A percentile compares a stretch with the other conserved stretches of the same genome.
These are phyloP conservation scores for Globisporangium emineosum DNA, from an alignment of 352 stramenopile species.

Conservation along the genomic window DNA sequence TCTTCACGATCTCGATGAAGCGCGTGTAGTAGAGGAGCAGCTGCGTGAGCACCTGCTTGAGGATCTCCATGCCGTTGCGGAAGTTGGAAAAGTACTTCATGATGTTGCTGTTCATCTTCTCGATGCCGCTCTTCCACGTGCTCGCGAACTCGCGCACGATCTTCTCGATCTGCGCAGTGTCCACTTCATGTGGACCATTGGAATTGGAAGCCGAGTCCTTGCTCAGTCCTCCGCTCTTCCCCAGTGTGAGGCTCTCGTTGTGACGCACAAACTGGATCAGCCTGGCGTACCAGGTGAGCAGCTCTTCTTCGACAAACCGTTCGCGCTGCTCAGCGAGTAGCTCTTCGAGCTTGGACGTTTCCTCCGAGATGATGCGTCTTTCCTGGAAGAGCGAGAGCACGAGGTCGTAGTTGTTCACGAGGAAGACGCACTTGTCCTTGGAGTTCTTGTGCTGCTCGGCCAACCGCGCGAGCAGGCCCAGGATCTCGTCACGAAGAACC, in stretches of 20 bases:
- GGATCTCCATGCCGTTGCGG: constrained; percentile 98
- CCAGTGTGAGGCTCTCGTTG: constrained; percentile 84
- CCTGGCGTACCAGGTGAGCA: constrained; percentile 91
- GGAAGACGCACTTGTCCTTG: constrained; percentile 96
- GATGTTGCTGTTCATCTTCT: constrained; percentile 97
- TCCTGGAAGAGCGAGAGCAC: constrained; percentile 96
- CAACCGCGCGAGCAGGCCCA: constrained; percentile 77
- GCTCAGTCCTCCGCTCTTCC: constrained; percentile 11
- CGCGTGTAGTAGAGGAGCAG: constrained; percentile 98
- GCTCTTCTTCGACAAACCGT: constrained; percentile 97
- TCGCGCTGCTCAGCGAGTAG: constrained; percentile 92
- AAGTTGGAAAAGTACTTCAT: constrained; percentile 98
- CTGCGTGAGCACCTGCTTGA: constrained; percentile 98
- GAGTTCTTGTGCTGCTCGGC: constrained; percentile 89
- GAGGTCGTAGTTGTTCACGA: constrained; percentile 98
- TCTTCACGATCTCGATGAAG: constrained; percentile 97
- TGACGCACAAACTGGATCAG: constrained; percentile 98
- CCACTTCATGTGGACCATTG: constrained; percentile 47
- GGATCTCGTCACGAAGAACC: constrained; percentile 77
- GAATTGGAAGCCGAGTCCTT: not conserved
- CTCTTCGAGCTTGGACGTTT: constrained; percentile 94
- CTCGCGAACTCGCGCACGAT: constrained; percentile 95
- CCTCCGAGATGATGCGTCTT: constrained; percentile 90
- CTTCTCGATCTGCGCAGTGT: constrained; percentile 89
- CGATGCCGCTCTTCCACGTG: constrained; percentile 95